Evolutionary conservation across 1,139 yeast species (phyloP).

Genomic region (Zhuliangozyma parablackwelliae): DNA sequence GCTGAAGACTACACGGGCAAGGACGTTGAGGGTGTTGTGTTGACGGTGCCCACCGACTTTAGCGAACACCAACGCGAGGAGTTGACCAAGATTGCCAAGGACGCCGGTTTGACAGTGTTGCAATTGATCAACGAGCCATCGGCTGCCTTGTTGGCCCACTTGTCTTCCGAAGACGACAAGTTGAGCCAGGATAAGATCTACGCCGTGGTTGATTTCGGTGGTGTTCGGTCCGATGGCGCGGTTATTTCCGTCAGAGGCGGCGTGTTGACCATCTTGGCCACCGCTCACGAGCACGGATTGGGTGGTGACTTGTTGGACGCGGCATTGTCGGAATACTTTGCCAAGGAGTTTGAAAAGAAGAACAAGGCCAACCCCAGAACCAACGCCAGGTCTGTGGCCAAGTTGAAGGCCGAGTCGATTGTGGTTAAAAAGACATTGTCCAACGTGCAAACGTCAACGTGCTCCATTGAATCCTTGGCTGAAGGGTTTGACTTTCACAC

Average conservation of each 20-base stretch:
- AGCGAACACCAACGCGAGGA: conserved; percentile 66
- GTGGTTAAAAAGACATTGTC: conserved; percentile 88
- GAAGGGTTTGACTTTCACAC: conserved; percentile 94
- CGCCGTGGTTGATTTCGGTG: conserved; percentile 96
- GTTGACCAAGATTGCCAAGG: conserved; percentile 56
- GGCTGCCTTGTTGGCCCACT: conserved; percentile 83
- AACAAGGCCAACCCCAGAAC: conserved; percentile 75
- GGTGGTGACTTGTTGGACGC: conserved; percentile 89
- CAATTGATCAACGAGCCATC: conserved; percentile 93
- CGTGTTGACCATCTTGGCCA: conserved; percentile 80
- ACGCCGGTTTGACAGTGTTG: conserved; percentile 73
- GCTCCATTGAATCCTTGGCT: conserved; percentile 91
- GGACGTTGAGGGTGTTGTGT: conserved; percentile 73
- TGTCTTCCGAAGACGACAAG: conserved; percentile 50
- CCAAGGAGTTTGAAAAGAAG: conserved; percentile 92
- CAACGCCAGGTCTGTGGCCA: conserved; percentile 82
- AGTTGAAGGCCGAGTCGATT: conserved; percentile 79
- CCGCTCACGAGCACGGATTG: conserved; percentile 75
- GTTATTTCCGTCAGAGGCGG: conserved; percentile 93
- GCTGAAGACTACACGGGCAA: conserved; percentile 92
- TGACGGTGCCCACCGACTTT: conserved; percentile 91
- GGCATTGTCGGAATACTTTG: conserved; percentile 76
- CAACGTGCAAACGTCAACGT: conserved; percentile 82
- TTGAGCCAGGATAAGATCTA: conserved; percentile 70
- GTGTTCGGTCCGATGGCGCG: conserved; percentile 94